Evolutionary conservation across 2,329 filamentous ascomycete genomes (phyloP).

Genomic region (Botrytis pseudocinerea): DNA sequence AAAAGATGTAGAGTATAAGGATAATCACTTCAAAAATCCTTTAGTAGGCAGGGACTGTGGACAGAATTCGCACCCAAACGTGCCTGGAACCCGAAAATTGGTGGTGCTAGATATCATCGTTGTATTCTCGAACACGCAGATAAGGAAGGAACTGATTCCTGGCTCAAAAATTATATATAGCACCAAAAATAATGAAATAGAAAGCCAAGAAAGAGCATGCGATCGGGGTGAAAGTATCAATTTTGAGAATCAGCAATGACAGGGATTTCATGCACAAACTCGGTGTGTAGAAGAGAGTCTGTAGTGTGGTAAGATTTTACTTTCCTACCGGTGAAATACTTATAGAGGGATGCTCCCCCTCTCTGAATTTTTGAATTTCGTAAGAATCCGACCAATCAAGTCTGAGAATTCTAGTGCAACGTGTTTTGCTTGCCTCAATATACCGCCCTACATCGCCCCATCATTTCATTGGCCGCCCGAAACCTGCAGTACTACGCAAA

Average conservation of each 20-base stretch:
- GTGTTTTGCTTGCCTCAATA: background rate
- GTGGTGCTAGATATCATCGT: background rate
- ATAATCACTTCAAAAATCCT: background rate
- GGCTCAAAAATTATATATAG: too few relatives aligned
- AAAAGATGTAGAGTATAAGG: background rate
- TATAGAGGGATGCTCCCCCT: background rate
- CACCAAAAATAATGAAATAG: too few relatives aligned
- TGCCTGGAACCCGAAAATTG: background rate
- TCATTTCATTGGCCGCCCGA: background rate
- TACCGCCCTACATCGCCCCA: background rate
- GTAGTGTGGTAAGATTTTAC: background rate
- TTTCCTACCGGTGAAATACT: background rate
- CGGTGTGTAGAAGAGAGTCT: background rate
- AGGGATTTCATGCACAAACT: background rate
- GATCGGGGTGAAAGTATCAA: background rate
- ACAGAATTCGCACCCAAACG: background rate
- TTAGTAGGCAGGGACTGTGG: background rate
- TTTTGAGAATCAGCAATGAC: background rate
- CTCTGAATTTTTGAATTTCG: background rate
- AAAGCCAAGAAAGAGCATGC: too few relatives aligned
- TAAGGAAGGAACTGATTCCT: too few relatives aligned
- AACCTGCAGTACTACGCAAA: background rate
- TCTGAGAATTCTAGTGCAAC: background rate
- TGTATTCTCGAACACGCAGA: too few relatives aligned
- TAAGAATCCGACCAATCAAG: background rate